A percentile compares a stretch with the other conserved stretches of the same genome.
These are phyloP conservation scores for Mytilinidion resinicola DNA, from an alignment of 495 filamentous ascomycete genomes.

Conservation along the genomic window DNA sequence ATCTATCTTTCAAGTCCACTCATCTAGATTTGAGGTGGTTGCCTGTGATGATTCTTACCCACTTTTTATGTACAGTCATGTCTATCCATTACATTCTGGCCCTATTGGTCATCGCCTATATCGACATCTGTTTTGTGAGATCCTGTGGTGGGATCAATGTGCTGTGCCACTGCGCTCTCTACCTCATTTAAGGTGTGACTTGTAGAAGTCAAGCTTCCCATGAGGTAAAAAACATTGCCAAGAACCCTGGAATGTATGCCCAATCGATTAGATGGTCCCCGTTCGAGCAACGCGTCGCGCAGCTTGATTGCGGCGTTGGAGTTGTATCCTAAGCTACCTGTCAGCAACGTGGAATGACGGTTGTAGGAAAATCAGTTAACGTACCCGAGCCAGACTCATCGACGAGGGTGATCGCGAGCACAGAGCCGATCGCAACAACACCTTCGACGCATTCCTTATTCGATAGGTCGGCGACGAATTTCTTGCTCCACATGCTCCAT, in stretches of 20 bases:
- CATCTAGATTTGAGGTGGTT: no score
- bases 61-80: no score
- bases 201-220: slow-evolving; percentile 60
- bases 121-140: no score
- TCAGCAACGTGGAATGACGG: neutral
- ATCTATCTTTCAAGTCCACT: no score
- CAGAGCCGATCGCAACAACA: slow-evolving; percentile 62
- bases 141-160: no score
- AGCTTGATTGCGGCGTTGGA: slow-evolving; percentile 57
- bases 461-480: slow-evolving; percentile 52
- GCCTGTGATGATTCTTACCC: no score
- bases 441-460: slow-evolving; percentile 48
- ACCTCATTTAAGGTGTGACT: slow-evolving; percentile 45
- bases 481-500: slow-evolving; percentile 65
- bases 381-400: slow-evolving; percentile 40
- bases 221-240: slow-evolving; percentile 71
- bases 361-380: slow-evolving; percentile 13
- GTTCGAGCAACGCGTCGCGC: slow-evolving; percentile 46
- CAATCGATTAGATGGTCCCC: slow-evolving; percentile 30
- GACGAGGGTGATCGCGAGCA: slow-evolving; percentile 59
- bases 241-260: slow-evolving; percentile 67
- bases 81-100: no score
- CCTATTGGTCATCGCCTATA: no score
- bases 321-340: slow-evolving; percentile 50
- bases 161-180: slow-evolving; percentile 25